Conservation (phyloP, 2,329 filamentous ascomycete species). For the Trichoderma sp. region DNA sequence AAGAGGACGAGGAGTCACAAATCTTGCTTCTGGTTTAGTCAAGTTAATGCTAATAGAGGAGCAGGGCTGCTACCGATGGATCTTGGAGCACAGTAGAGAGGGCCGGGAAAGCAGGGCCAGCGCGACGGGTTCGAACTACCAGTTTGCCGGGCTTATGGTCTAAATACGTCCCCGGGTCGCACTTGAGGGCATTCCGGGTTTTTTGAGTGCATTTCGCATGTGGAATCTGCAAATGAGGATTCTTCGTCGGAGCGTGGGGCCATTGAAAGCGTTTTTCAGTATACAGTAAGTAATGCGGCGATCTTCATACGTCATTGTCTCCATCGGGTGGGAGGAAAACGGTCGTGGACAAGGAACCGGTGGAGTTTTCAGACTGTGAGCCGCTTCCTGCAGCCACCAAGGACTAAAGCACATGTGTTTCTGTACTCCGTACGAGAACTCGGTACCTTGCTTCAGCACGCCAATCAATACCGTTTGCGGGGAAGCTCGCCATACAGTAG, state of each 20-base stretch:
- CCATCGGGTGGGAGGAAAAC: neutral
- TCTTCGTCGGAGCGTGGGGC: neutral
- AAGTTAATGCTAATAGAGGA: neutral
- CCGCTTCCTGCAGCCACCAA: neutral
- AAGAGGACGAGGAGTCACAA: neutral
- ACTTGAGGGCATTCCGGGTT: neutral
- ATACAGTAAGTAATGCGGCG: neutral
- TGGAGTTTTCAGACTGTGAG: constrained; percentile 4
- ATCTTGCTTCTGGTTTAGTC: neutral
- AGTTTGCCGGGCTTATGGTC: neutral
- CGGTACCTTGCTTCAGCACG: neutral
- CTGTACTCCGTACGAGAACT: neutral
- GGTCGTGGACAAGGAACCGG: neutral
- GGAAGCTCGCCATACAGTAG: neutral
- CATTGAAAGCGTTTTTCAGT: neutral
- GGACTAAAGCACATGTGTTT: neutral
- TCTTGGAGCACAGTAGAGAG: neutral
- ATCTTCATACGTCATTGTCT: neutral
- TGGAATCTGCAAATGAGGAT: neutral
- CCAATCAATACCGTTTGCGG: constrained; percentile 5
- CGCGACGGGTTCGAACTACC: neutral
- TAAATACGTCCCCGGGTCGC: neutral
- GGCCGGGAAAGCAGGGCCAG: neutral
- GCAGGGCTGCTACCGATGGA: neutral
- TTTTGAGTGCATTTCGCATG: neutral